Evolutionary conservation across 2,329 filamentous ascomycete genomes (phyloP).

Genomic region (Dactylellina drechsleri): DNA sequence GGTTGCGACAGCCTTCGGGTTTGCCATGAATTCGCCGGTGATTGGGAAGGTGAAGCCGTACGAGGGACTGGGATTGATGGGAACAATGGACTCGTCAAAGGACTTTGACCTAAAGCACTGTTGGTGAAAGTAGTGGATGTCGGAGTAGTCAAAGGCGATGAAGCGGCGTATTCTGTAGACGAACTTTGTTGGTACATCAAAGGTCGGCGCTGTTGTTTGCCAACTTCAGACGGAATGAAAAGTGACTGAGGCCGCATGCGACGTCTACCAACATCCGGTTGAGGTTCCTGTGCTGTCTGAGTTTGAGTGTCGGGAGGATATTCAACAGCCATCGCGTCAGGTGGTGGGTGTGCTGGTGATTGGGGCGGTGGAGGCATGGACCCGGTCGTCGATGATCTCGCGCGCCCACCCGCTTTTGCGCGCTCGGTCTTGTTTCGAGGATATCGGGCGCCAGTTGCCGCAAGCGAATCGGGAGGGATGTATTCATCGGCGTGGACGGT

Average conservation of each 20-base stretch:
- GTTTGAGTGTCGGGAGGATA: constrained; percentile 41
- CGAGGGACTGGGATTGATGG: constrained; percentile 47
- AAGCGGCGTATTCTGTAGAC: constrained; percentile 47
- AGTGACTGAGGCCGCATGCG: constrained; percentile 49
- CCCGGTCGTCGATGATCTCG: constrained; percentile 79
- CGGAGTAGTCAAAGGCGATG: constrained; percentile 46
- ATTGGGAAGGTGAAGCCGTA: constrained; percentile 49
- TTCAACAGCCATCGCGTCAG: constrained; percentile 52
- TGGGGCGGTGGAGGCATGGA: constrained; percentile 51
- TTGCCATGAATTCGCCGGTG: constrained; percentile 45
- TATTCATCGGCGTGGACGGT: constrained; percentile 98
- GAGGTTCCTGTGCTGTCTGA: constrained; percentile 32
- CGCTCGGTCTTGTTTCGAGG: constrained; percentile 90
- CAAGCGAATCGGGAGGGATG: constrained; percentile 91
- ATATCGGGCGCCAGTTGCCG: constrained; percentile 89
- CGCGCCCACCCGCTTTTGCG: constrained; percentile 77
- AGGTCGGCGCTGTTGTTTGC: constrained; percentile 39
- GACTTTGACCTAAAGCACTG: constrained; percentile 51
- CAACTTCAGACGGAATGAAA: constrained; percentile 45
- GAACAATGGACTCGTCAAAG: constrained; percentile 50
- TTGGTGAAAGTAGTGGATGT: constrained; percentile 54
- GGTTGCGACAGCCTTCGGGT: constrained; percentile 47
- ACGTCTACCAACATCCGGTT: constrained; percentile 46
- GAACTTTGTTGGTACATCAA: constrained; percentile 40
- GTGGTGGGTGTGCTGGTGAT: constrained; percentile 39